Percentiles rank a stretch among this genome's conserved stretches.
Conservation (phyloP, 768 basidiomycete species). For the Boletus eberwhitei region DNA sequence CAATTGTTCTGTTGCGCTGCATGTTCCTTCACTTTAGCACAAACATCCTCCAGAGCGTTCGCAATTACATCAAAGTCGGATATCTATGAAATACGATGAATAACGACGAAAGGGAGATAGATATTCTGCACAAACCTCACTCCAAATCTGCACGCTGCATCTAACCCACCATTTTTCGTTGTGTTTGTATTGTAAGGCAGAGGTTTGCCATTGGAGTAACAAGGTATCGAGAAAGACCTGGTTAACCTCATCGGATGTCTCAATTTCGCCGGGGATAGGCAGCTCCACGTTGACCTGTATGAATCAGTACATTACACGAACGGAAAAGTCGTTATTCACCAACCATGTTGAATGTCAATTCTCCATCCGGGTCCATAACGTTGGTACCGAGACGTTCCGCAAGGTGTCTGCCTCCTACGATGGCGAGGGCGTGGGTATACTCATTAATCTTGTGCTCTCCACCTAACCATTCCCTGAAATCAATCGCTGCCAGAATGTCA, state of each 20-base stretch:
- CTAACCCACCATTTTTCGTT: constrained; percentile 33
- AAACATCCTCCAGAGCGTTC: constrained; percentile 26
- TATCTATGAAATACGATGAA: constrained; percentile 15
- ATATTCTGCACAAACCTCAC: constrained; percentile 23
- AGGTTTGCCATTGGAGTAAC: constrained; percentile 21
- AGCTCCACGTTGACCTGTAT: constrained; percentile 40
- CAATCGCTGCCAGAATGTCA: constrained; percentile 47
- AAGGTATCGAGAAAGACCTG: constrained; percentile 17
- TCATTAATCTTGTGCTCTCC: constrained; percentile 69
- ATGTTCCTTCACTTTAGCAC: constrained; percentile 13
- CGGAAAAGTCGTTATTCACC: background rate
- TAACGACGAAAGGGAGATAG: background rate
- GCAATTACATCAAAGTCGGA: constrained; percentile 33
- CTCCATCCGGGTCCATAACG: constrained; percentile 57
- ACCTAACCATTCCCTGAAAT: constrained; percentile 71
- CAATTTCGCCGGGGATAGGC: constrained; percentile 31
- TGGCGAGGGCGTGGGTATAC: constrained; percentile 68
- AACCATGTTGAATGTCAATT: constrained; percentile 72
- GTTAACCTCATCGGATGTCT: constrained; percentile 13
- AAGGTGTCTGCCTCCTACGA: constrained; percentile 59
- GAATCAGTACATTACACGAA: background rate
- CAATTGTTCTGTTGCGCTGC: background rate
- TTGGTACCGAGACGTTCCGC: constrained; percentile 58
- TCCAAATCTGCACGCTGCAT: constrained; percentile 32
- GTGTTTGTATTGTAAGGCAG: constrained; percentile 16